Percentiles rank a stretch among this genome's conserved stretches.
Conservation (phyloP, 1,284 basidiomycete genomes). For the Sporisorium exsertum region DNA sequence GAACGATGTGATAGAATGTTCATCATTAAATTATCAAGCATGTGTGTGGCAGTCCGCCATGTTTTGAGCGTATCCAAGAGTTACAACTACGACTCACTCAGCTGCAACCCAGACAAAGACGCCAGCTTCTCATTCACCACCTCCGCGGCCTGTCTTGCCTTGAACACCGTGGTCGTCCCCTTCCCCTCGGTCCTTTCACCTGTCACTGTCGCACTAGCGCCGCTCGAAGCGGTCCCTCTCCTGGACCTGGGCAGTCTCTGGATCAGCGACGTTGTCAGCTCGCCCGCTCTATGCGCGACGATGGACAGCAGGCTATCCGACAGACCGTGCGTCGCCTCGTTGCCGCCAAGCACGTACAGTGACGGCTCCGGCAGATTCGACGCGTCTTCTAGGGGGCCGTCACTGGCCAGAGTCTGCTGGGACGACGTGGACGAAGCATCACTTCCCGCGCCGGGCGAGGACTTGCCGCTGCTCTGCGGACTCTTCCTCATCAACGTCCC, state of each 20-base stretch:
- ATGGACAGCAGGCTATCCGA: constrained; percentile 64
- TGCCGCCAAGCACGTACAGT: constrained; percentile 65
- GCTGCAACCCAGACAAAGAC: constrained; percentile 5
- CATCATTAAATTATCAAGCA: background rate
- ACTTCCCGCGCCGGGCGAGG: constrained; percentile 29
- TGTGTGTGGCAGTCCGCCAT: too few species aligned
- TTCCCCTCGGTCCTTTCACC: background rate
- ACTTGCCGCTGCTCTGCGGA: constrained; percentile 36
- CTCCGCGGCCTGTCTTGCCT: constrained; percentile 6
- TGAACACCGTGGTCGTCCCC: background rate
- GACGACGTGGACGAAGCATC: constrained; percentile 43
- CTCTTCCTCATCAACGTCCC: constrained; percentile 17
- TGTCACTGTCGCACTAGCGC: background rate
- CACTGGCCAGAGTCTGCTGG: constrained; percentile 40
- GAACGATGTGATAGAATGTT: too few species aligned
- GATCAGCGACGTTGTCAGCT: constrained; percentile 55
- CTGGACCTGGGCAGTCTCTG: constrained; percentile 23
- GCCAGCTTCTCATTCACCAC: constrained; percentile 26
- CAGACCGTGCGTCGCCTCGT: constrained; percentile 66
- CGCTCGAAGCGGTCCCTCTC: constrained; percentile 10
- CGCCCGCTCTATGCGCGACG: constrained; percentile 63
- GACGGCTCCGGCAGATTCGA: constrained; percentile 28
- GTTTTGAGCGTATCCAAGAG: background rate
- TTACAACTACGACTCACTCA: constrained; percentile 4
- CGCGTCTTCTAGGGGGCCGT: background rate